phyloP scores from a whole-genome alignment of 768 basidiomycete genomes.

The Amanita subjunquillea region DNA sequence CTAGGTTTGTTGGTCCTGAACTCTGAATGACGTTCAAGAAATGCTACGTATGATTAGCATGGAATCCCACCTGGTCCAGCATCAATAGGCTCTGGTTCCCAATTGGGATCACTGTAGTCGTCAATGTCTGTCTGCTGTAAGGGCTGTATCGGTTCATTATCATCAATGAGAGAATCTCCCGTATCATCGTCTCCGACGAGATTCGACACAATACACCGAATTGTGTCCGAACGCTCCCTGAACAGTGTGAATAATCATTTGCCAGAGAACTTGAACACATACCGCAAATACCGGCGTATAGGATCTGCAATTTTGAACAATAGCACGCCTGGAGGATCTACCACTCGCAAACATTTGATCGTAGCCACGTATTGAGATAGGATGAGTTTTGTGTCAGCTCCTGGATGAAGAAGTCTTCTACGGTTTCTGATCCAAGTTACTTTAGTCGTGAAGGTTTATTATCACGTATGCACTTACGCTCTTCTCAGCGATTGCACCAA shows the following conservation, averaged over 20 bases:
- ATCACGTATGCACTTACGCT: constrained; percentile 41
- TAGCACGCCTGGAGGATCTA: constrained; percentile 90
- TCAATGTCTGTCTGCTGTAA: constrained; percentile 70
- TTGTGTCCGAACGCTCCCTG: constrained; percentile 86
- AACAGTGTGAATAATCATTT: background rate
- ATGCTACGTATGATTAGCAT: background rate
- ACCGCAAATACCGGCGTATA: constrained; percentile 84
- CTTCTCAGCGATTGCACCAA: constrained; percentile 72
- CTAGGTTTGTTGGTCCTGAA: constrained; percentile 87
- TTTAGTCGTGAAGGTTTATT: background rate
- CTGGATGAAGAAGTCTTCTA: constrained; percentile 87
- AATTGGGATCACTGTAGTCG: constrained; percentile 84
- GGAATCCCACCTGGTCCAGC: constrained; percentile 76
- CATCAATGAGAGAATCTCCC: constrained; percentile 74
- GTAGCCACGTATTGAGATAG: constrained; percentile 85
- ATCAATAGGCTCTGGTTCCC: constrained; percentile 95
- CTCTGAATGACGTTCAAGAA: constrained; percentile 33
- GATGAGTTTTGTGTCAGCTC: constrained; percentile 89
- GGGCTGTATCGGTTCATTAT: constrained; percentile 71
- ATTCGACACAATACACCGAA: constrained; percentile 85
- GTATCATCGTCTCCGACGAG: constrained; percentile 81
- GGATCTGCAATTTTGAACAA: constrained; percentile 92
- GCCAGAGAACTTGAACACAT: constrained; percentile 7
- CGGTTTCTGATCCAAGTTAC: constrained; percentile 44
- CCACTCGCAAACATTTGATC: constrained; percentile 79